Evolutionary conservation across 1,139 yeast genomes (phyloP), one percentile per base, ranked within the genome.

Genomic region (Candida pseudoviswanathii): DNA sequence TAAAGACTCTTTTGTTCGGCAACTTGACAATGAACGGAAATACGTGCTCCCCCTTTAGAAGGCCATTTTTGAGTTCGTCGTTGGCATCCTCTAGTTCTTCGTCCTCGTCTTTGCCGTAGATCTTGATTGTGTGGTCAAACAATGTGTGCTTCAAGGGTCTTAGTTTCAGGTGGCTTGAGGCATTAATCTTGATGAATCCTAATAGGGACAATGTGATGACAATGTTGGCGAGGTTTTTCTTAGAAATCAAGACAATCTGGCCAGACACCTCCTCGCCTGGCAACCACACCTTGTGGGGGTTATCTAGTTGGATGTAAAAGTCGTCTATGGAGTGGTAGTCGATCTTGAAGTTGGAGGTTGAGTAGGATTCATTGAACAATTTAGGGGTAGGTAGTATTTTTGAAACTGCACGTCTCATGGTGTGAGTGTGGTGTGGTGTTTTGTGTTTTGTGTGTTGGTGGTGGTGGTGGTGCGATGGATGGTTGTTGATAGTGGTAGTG

Each of bases 21-120:
- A 91, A 73, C 55, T 81, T 85, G 42, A 90, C 89, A 46, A 86
- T 82, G 61, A 91, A 91, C 10, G 96, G 96, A 63, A 91, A 91
- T 37, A 89, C 72, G 65, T 91, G 97, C 60, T 89, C 94, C 29
- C 97, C 97, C 57, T 84, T 83, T 43, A 82, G 80, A 26, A 86
- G 63, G 0, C 89, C 89, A 54, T 68, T 71, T 21, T 63, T 45
- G 49, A 68, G 69, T 8, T 68, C 69, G 26, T 57, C 59, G 43
- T 63, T 33, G 21, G 37, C 24, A 22, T 29, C 37, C 9, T 26
- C 39, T 22, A 8, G 5, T 11, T 43, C 45, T 24, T 39, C 52
- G 4, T 41, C 48, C 22, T 42, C 46, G 21, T 59, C 63, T 16
- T 66, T 75, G 0, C 95, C 96, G 68, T 86, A 89, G n/a, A 89